Conservation (phyloP, 495 filamentous ascomycete genomes). For the Aspergillus incahuasiensis region DNA sequence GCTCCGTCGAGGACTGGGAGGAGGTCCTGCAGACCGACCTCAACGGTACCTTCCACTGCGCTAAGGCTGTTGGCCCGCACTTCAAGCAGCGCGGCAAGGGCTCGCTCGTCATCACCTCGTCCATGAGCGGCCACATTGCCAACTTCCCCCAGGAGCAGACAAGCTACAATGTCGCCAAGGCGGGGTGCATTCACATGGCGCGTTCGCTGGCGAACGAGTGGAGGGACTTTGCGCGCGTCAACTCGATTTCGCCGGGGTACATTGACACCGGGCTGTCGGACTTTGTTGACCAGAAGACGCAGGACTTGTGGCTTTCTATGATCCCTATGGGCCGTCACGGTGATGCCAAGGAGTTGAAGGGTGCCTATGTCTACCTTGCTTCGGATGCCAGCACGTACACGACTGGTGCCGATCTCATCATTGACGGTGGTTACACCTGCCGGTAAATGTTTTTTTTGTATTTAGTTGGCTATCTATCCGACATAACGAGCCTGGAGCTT, state of each 20-base stretch:
- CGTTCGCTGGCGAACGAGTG: conserved; percentile 68
- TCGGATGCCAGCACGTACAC: conserved; percentile 79
- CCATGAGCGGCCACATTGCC: conserved; percentile 69
- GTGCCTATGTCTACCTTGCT: conserved; percentile 71
- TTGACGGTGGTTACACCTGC: conserved; percentile 61
- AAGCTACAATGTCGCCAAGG: conserved; percentile 77
- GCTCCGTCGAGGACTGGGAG: conserved; percentile 59
- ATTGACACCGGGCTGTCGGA: conserved; percentile 76
- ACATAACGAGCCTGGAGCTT: neutral
- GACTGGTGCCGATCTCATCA: conserved; percentile 70
- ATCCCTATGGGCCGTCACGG: conserved; percentile 73
- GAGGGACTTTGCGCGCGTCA: conserved; percentile 72
- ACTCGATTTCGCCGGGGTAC: conserved; percentile 71
- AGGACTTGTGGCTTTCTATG: conserved; percentile 68
- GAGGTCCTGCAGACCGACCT: conserved; percentile 64
- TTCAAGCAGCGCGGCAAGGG: conserved; percentile 60
- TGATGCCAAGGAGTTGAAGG: conserved; percentile 78
- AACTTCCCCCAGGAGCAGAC: conserved; percentile 79
- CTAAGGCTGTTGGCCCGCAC: conserved; percentile 59
- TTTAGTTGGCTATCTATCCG: no score
- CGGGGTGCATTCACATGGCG: conserved; percentile 51
- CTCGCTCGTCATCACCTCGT: conserved; percentile 59
- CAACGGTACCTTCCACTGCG: conserved; percentile 64
- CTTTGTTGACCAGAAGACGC: conserved; percentile 65
- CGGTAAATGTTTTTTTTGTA: conserved; percentile 27